Base-by-base conservation (phyloP, 1,139 yeast species). In the Hyphopichia burtonii region DNA sequence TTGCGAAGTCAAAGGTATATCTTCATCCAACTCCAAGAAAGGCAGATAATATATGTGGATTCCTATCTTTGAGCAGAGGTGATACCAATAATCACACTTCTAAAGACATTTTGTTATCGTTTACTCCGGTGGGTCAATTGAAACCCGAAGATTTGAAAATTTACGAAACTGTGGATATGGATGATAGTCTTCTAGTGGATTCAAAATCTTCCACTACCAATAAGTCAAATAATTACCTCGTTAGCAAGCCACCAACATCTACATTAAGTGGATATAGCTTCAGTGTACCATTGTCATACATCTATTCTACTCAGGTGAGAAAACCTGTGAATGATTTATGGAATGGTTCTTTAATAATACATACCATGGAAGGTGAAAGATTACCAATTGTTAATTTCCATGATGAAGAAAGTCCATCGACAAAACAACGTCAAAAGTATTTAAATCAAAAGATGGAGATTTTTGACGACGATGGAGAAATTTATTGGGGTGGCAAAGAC, bases 401-500 rank as follows among this genome's bases (percentile, higher is more conserved):
- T 61, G 99, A 94, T 58, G 84, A 87, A 45, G 93, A 87, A 53
- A 80, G 86, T 20, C 82, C 87, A 7, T 84, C 94, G 35, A 88
- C 96, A 0, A 67, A 76, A 43, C 64, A 74, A 47, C 83, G 78
- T 49, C 84, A 82, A 49, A 73, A 75, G 45, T 57, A 76, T 38
- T 77, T 82, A 44, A 79, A 78, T 51, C 79, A 82, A 56, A 68
- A 76, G 19, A 89, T 90, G 60, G 87, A 85, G 48, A 91, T 95
- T 0, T 91, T 88, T 62, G 79, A 78, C 18, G 77, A 75, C 27
- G 76, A 76, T 27, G 82, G 80, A 28, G 76, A 75, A 14, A 58
- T 88, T 37, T 85, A 83, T 53, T 93, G 98, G 98, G 99, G 99
- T 22, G 99, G 97, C 1, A 77, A 76, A 35, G 87, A 87, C 52